These are phyloP conservation scores for Chlamydomonas reinhardtii DNA, from an alignment of 163 green algal species.

Conservation along the genomic window DNA sequence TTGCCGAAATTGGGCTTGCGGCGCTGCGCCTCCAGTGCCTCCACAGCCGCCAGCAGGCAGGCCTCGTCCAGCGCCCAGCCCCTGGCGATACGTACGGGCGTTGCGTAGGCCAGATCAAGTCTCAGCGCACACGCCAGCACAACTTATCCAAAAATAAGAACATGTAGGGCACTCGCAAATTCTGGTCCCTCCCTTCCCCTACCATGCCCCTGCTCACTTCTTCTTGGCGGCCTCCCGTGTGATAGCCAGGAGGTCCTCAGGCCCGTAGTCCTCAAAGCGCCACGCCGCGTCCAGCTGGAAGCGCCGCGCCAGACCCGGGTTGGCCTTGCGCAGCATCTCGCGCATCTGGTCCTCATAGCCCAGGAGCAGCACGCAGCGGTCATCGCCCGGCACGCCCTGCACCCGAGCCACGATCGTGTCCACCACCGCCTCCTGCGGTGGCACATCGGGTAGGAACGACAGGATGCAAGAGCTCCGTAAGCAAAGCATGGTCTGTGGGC, in stretches of 20 bases:
- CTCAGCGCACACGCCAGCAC: too few relatives aligned
- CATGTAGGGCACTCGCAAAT: too few relatives aligned
- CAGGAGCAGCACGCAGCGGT: conserved; percentile 72
- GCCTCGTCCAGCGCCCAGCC: conserved; percentile 59
- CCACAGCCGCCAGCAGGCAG: conserved; percentile 50
- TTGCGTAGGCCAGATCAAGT: too few relatives aligned
- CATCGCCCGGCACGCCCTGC: conserved; percentile 67
- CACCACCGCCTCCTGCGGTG: conserved; percentile 59
- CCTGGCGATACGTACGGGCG: too few relatives aligned
- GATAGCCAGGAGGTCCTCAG: conserved; percentile 63
- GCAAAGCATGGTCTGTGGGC: too few relatives aligned
- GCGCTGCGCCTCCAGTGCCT: conserved; percentile 54
- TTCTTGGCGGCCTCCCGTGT: conserved; percentile 43
- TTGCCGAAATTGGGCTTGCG: conserved; percentile 73
- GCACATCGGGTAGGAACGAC: too few relatives aligned
- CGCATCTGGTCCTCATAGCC: conserved; percentile 69
- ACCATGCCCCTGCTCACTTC: conserved; percentile 18
- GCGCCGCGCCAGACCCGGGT: conserved; percentile 53
- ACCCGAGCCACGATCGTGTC: conserved; percentile 68
- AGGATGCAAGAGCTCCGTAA: too few relatives aligned
- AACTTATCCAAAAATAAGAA: too few relatives aligned
- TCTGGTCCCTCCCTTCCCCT: too few relatives aligned
- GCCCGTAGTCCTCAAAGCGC: conserved; percentile 64
- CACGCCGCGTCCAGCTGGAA: conserved; percentile 53
- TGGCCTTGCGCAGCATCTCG: conserved; percentile 63